A percentile compares a stretch with the other conserved stretches of the same genome.
phyloP scores from a whole-genome alignment of 179 eudicot species.

The Gypsophila paniculata region DNA sequence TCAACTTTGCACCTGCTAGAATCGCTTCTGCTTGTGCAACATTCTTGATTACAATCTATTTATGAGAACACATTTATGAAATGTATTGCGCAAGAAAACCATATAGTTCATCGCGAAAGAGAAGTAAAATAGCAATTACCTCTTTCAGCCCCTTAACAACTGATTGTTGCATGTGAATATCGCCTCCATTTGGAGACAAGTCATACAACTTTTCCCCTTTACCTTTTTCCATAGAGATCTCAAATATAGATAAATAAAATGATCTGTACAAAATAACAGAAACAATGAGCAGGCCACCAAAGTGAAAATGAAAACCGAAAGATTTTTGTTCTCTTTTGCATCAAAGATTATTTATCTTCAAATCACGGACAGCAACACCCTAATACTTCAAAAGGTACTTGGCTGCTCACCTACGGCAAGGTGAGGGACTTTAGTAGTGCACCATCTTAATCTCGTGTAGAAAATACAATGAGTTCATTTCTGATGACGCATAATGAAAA shows the following conservation, averaged over 20 bases:
- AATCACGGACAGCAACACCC: background rate
- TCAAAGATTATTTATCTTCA: background rate
- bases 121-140: constrained; percentile 34
- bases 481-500: background rate
- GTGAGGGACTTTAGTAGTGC: background rate
- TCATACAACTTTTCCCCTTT: constrained; percentile 66
- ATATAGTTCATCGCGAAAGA: background rate
- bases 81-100: constrained; percentile 2
- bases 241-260: constrained; percentile 66
- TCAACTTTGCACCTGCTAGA: constrained; percentile 58
- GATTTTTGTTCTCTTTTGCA: background rate
- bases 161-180: constrained; percentile 60
- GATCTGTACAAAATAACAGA: constrained; percentile 38
- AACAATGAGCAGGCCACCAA: background rate
- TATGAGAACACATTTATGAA: constrained; percentile 5
- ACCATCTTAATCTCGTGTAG: background rate
- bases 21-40: constrained; percentile 66
- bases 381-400: background rate
- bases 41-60: constrained; percentile 50
- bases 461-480: background rate
- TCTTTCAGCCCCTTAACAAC: constrained; percentile 64
- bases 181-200: constrained; percentile 58
- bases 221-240: constrained; percentile 66
- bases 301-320: background rate
- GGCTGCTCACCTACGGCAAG: background rate